Evolutionary conservation across 805 yeast species (phyloP).

Genomic region (Saccharomycopsis oosterbeekiorum): DNA sequence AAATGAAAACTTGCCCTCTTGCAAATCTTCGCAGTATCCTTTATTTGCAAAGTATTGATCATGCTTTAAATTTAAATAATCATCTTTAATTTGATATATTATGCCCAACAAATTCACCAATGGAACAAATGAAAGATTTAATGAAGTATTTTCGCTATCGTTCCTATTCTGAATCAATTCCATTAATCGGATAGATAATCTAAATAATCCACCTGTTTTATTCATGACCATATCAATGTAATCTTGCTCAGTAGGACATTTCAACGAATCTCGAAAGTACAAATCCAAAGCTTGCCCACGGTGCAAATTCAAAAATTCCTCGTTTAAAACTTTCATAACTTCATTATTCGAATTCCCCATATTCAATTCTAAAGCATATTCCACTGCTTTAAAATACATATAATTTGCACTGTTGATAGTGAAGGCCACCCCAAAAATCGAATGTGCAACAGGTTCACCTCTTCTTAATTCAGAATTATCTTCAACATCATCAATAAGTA

Average conservation of each 20-base stretch:
- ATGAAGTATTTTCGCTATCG: background rate
- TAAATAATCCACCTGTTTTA: constrained; percentile 82
- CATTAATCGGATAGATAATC: constrained; percentile 63
- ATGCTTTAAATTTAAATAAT: constrained; percentile 58
- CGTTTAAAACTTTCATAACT: constrained; percentile 39
- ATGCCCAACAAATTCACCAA: constrained; percentile 73
- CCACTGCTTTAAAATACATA: constrained; percentile 68
- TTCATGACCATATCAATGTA: constrained; percentile 76
- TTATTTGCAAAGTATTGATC: constrained; percentile 45
- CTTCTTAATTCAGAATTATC: constrained; percentile 64
- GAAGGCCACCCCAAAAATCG: constrained; percentile 64
- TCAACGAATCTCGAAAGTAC: constrained; percentile 68
- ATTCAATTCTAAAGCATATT: constrained; percentile 31
- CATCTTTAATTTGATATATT: constrained; percentile 80
- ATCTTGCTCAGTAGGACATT: constrained; percentile 50
- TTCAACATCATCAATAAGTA: constrained; percentile 81
- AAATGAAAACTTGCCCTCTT: constrained; percentile 83
- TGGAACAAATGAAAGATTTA: constrained; percentile 33
- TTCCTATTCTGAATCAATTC: constrained; percentile 24
- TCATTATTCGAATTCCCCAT: constrained; percentile 18
- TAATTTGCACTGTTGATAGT: constrained; percentile 78
- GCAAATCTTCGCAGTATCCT: constrained; percentile 77
- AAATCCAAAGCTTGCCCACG: constrained; percentile 86
- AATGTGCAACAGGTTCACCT: constrained; percentile 73
- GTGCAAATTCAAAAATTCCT: constrained; percentile 74